These are phyloP conservation scores for Sambucus nigra DNA, from an alignment of 129 eudicot species.

Conservation along the genomic window DNA sequence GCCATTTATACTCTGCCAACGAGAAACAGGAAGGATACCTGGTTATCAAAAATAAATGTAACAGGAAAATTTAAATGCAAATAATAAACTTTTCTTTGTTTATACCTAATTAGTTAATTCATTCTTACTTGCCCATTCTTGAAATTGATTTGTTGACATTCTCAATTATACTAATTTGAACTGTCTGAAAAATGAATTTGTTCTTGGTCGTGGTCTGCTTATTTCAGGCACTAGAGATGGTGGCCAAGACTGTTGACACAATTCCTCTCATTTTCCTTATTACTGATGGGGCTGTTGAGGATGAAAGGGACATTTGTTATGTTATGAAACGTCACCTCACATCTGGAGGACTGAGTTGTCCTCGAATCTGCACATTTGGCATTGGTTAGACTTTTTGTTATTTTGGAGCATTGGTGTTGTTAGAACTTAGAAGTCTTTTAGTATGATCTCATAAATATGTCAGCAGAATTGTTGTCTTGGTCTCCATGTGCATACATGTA, in stretches of 20 bases:
- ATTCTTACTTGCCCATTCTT: no score
- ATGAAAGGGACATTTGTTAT: constrained; percentile 78
- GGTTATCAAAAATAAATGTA: background rate
- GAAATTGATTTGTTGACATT: no score
- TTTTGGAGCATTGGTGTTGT: no score
- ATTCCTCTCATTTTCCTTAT: constrained; percentile 59
- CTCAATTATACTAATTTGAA: no score
- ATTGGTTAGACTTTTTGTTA: constrained; percentile 40
- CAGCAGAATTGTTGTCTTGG: no score
- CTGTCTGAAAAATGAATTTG: background rate
- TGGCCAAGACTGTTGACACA: constrained; percentile 35
- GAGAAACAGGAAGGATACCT: no score
- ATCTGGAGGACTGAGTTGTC: constrained; percentile 38
- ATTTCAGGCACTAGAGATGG: constrained; percentile 65
- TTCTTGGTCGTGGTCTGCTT: constrained; percentile 8
- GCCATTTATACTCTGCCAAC: no score
- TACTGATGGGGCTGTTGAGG: constrained; percentile 88
- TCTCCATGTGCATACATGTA: no score
- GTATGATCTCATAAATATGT: background rate
- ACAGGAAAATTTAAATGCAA: no score
- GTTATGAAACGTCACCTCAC: constrained; percentile 24
- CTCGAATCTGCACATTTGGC: constrained; percentile 82
- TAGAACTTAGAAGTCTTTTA: background rate
- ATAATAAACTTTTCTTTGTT: no score
- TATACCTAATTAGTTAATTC: no score